Evolutionary conservation across 208 protist genomes (phyloP).

Genomic region (Herpetomonas tarakana): DNA sequence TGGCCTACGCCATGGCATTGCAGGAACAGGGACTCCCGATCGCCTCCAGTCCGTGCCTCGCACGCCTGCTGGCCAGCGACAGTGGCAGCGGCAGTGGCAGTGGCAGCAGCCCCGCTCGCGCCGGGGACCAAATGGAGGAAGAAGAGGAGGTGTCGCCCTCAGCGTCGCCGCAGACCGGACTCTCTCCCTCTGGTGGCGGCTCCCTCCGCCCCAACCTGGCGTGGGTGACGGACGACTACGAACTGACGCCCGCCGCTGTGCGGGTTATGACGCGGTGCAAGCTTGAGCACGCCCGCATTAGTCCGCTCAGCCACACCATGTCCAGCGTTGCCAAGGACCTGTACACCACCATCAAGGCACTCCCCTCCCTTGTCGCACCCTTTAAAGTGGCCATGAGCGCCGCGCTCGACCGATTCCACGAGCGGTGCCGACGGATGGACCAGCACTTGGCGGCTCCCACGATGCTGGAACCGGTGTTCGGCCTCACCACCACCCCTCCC

Average conservation of each 20-base stretch:
- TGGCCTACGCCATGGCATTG: background rate
- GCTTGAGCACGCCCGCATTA: background rate
- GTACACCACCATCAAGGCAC: background rate
- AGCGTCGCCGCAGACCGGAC: no score
- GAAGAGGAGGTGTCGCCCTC: no score
- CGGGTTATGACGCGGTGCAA: background rate
- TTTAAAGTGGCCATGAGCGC: background rate
- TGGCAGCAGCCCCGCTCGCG: background rate
- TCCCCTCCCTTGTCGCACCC: background rate
- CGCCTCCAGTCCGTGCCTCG: background rate
- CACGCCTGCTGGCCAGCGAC: background rate
- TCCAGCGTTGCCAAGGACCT: conserved; percentile 4
- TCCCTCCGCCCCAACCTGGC: background rate
- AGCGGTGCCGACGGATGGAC: background rate
- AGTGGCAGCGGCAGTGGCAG: background rate
- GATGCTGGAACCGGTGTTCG: no score
- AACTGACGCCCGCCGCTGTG: background rate
- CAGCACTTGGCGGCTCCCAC: background rate
- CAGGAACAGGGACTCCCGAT: background rate
- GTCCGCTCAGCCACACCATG: background rate
- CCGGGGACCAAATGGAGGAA: background rate
- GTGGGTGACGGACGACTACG: background rate
- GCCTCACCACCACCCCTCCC: background rate
- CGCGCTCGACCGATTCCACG: background rate
- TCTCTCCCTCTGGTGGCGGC: no score